phyloP scores from a whole-genome alignment of 768 basidiomycete genomes.

The Suillus americanus region DNA sequence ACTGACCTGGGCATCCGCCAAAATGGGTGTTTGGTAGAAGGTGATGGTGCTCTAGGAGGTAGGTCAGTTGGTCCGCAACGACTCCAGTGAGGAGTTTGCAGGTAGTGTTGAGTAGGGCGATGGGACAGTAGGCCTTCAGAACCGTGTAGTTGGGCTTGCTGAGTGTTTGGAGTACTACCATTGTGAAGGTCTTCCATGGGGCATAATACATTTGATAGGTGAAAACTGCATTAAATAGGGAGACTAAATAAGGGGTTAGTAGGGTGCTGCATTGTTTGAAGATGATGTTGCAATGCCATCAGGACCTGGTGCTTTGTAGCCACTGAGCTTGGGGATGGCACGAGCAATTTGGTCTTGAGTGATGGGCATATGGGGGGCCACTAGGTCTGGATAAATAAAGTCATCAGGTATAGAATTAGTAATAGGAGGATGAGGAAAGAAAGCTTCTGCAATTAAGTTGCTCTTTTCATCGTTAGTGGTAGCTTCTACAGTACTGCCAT shows the following conservation, averaged over 20 bases:
- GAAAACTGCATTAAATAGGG: too few relatives aligned
- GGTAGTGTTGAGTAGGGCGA: too few relatives aligned
- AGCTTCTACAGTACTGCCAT: constrained; percentile 37
- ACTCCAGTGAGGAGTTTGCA: too few relatives aligned
- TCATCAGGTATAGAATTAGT: not conserved
- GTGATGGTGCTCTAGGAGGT: not conserved
- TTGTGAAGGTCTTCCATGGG: too few relatives aligned
- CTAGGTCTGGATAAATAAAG: constrained; percentile 27
- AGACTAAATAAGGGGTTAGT: not conserved
- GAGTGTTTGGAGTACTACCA: too few relatives aligned
- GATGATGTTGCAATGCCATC: not conserved
- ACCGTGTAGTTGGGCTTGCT: too few relatives aligned
- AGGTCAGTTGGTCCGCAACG: too few relatives aligned
- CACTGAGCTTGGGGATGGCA: not conserved
- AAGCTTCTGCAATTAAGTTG: not conserved
- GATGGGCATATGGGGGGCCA: constrained; percentile 17
- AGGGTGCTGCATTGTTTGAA: not conserved
- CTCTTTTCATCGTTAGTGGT: constrained; percentile 13
- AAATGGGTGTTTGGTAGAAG: not conserved
- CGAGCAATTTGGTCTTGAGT: constrained; percentile 15
- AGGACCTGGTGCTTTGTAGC: not conserved
- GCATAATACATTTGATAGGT: too few relatives aligned
- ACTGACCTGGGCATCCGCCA: not conserved
- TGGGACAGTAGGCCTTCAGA: too few relatives aligned
- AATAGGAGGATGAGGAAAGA: not conserved